A percentile compares a stretch with the other conserved stretches of the same genome.
Conservation (phyloP, 805 yeast genomes). For the Starmerella cellae region DNA sequence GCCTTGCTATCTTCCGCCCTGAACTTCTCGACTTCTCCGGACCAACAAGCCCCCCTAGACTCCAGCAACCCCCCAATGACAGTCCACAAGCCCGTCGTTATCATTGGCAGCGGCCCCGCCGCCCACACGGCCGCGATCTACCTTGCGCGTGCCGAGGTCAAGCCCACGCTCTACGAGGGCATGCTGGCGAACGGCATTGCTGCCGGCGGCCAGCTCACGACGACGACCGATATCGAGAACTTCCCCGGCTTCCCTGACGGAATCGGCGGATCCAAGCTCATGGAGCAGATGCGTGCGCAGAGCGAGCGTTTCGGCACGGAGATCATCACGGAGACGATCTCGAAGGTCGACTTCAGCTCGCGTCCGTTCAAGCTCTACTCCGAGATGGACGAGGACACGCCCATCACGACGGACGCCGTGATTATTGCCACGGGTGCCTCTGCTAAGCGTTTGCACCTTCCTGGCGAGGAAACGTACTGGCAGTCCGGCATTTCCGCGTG, state of each 20-base stretch:
- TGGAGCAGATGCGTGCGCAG: slow-evolving; percentile 91
- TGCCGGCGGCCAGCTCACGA: slow-evolving; percentile 97
- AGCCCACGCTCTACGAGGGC: slow-evolving; percentile 90
- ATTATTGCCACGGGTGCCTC: slow-evolving; percentile 96
- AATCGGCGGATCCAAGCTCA: slow-evolving; percentile 69
- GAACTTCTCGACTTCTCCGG: slow-evolving; percentile 1
- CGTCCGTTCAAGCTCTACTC: slow-evolving; percentile 96
- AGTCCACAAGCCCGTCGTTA: slow-evolving; percentile 27
- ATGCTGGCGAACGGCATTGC: slow-evolving; percentile 95
- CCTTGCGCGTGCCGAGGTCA: slow-evolving; percentile 88
- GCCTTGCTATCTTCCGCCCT: slow-evolving; percentile 16
- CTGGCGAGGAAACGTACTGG: slow-evolving; percentile 98
- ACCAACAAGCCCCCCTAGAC: neutral
- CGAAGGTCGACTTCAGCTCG: slow-evolving; percentile 76
- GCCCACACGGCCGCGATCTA: slow-evolving; percentile 99
- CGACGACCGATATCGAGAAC: slow-evolving; percentile 97
- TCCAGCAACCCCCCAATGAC: slow-evolving; percentile 3
- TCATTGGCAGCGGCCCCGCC: slow-evolving; percentile 90
- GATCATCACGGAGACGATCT: slow-evolving; percentile 85
- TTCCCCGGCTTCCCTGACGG: slow-evolving; percentile 98
- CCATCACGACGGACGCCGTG: slow-evolving; percentile 77
- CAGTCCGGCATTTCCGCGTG: slow-evolving; percentile 98
- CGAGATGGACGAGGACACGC: slow-evolving; percentile 85
- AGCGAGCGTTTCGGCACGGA: slow-evolving; percentile 80
- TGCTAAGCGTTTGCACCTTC: slow-evolving; percentile 83